Base-by-base conservation (phyloP, 331 rosid genomes). In the Stylosanthes scabra region DNA sequence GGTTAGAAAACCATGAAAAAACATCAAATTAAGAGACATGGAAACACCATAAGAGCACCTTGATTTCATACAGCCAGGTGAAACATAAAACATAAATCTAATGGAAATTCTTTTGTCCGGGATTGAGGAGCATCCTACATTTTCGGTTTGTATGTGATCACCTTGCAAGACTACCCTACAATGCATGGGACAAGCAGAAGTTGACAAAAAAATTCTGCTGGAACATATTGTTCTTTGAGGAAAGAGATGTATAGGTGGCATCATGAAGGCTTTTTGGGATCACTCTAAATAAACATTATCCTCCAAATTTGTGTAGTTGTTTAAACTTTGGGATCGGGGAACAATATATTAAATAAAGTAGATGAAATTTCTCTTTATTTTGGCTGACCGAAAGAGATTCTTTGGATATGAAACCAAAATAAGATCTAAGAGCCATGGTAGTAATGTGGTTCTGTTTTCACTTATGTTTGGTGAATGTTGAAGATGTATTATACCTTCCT, bases 261-360 rank as follows among this genome's bases (percentile, higher is more conserved):
- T 72, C 54, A 47, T 34, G 6, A 34, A 34, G 37, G 41, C 20
- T 49, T 72, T 72, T 37, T 72, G 49, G 70, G 70, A 72, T 72
- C 62, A 49, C 70, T 61, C 70, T 31, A 51, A 63, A 54, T 31
- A 51, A 63, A 54, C 47, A 40, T 16, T 12, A 39, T 52, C 57
- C 29, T 52, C 34, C 34, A 40, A 72, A 60, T 11, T 14, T 28
- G 27, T 29, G 15, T 31, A 6, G 9, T 25, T 4, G n/a, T 51
- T 73, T 62, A 37, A 37, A 40, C 50, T 25, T 74, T 27, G 65
- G 78, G 71, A 74, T 54, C 47, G 2, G 37, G 9, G 78, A 52
- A 25, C 1, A 8, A 27, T 51, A 70, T 25, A 25, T 47, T 50
- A 62, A 62, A 63, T 62, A 50, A 20, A 61, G 12, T 20, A 31